Evolutionary conservation across 176 grass and related monocot genomes (phyloP).

Genomic region (Bolboschoenus planiculmis): DNA sequence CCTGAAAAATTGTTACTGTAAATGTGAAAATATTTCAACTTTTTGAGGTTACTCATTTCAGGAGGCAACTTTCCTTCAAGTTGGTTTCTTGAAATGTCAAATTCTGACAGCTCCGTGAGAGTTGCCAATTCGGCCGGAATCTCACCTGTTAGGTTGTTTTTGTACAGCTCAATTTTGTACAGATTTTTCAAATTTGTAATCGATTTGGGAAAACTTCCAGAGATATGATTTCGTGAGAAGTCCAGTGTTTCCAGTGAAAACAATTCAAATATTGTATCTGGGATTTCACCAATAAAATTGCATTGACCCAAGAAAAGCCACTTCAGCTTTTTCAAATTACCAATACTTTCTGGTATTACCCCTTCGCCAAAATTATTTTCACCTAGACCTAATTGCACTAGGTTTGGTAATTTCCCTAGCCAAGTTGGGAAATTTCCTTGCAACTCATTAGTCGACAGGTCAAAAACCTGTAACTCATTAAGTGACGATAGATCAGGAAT

Average conservation of each 20-base stretch:
- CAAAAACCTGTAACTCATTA: slow-evolving; percentile 55
- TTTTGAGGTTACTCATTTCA: slow-evolving; percentile 52
- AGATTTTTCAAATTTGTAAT: slow-evolving; percentile 70
- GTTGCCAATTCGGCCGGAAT: slow-evolving; percentile 62
- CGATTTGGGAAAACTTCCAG: slow-evolving; percentile 47
- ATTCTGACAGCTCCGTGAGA: slow-evolving; percentile 63
- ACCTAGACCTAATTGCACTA: slow-evolving; percentile 60
- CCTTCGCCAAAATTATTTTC: slow-evolving; percentile 67
- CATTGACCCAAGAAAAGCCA: slow-evolving; percentile 84
- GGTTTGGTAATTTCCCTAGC: slow-evolving; percentile 40
- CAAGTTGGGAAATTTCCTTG: slow-evolving; percentile 61
- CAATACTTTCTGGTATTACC: slow-evolving; percentile 65
- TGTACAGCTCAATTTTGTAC: slow-evolving; percentile 95
- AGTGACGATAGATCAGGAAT: slow-evolving; percentile 73
- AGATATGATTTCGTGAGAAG: slow-evolving; percentile 83
- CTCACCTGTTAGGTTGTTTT: slow-evolving; percentile 88
- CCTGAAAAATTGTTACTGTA: slow-evolving; percentile 74
- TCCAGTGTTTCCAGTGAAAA: slow-evolving; percentile 66
- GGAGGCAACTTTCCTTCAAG: slow-evolving; percentile 52
- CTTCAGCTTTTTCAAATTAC: slow-evolving; percentile 66
- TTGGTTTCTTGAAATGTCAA: slow-evolving; percentile 88
- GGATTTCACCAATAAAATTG: slow-evolving; percentile 73
- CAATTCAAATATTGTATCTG: slow-evolving; percentile 52
- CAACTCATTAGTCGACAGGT: slow-evolving; percentile 78
- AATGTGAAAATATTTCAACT: slow-evolving; percentile 70